Base-by-base conservation (phyloP, 805 yeast species). In the Pichia gijzeniarum region DNA sequence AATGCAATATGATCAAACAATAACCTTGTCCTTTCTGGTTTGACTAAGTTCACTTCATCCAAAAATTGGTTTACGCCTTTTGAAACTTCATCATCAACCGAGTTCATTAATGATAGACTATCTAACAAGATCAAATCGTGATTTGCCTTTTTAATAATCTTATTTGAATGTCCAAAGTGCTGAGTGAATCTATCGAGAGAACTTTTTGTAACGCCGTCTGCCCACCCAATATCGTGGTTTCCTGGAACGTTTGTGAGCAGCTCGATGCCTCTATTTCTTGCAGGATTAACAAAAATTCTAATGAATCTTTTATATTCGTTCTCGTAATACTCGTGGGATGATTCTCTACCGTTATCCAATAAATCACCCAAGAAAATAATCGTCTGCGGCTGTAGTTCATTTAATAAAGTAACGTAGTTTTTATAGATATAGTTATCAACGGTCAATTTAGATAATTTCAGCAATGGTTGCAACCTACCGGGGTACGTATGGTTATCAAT, bases 181-280 rank as follows among this genome's bases (percentile, higher is more conserved):
- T 77, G 64, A 18, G 73, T 64, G 63, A 90, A 93, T 53, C 98
- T 68, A 30, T 74, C 63, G 17, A 73, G 61, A 14, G 85, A 79
- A 1, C 69, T 60, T 13, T 70, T 68, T 6, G 79, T 70, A 13
- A 91, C 78, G 0, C 80, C 75, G 46, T 81, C 77, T 25, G 91
- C 95, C 64, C 83, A 90, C 0, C 99, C 99, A 52, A 95, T 89
- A 61, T 93, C 99, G 59, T 93, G 99, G 57, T 93, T 93, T 1
- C 98, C 99, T 0, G 96, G 96, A 2, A 64, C 48, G 44, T 59
- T 55, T 40, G 76, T 69, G 44, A 70, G 64, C 7, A 74, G 67
- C 20, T 50, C 47, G 36, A 73, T 72, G 41, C 73, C 68, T 28
- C 27, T 40, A n/a, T 41, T 22, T 44, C 32, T 41, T 13, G 38